Base-by-base conservation (phyloP, 495 filamentous ascomycete genomes). In the Extremus antarcticus region DNA sequence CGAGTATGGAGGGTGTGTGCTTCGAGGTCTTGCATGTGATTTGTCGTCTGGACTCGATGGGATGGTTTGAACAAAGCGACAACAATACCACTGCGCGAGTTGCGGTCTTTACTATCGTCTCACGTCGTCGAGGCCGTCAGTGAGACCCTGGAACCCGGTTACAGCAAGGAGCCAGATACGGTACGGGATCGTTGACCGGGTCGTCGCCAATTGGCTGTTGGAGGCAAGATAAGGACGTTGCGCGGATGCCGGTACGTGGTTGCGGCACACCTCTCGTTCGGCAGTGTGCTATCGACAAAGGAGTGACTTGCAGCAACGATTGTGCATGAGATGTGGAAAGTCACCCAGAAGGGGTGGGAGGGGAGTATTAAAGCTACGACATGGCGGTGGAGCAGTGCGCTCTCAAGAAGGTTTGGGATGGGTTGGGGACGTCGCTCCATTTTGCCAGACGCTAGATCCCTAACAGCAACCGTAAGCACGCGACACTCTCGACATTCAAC, bases 91-190 rank as follows among this genome's bases (percentile, higher is more conserved):
- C 3, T 39, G 32, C 9, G 39, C 25, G 13, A n/a, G 38, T 56
- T 25, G 10, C 20, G 43, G 19, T 15, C 21, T 15, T n/a, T 11
- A 21, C 15, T 39, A n/a, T 24, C 35, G 22, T 39, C 24, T 21
- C 21, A 49, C 15, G 20, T 10, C 13, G 46, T 54, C 56, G 56
- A 59, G 51, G 56, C 56, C 51, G 56, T 59, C 56, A 54, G 56
- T 8, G 47, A 19, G 45, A 58, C 24, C 54, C 54, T 25, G 48
- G 38, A 19, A 51, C 20, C 15, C n/a, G 29, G 10, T 25, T 20
- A 47, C 25, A 47, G 41, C 55, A 52, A 58, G 55, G 49, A 52
- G 55, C 50, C 47, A 45, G 54, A 57, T 8, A 19, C 38, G 16
- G 48, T 22, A 25, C 29, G 13, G 13, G 51, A 54, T 45, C 39